Percentiles rank a stretch among this genome's conserved stretches.
Evolutionary conservation across 164 flowering plant species (phyloP).

Genomic region (Protea cynaroides): DNA sequence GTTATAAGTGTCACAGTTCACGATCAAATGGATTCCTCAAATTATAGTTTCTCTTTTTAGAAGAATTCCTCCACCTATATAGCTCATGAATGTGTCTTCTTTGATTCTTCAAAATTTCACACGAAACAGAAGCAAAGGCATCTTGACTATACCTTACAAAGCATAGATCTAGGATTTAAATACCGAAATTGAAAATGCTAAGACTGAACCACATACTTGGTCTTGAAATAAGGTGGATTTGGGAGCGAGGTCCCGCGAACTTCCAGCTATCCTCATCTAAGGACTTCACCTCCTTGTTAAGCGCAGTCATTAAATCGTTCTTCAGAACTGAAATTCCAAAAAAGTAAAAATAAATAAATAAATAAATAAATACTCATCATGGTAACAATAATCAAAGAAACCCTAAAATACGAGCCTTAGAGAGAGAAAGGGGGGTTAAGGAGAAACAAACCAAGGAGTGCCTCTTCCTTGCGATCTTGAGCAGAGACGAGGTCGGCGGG

Average conservation of each 20-base stretch:
- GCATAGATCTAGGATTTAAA: neutral
- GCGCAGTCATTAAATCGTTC: slow-evolving; percentile 64
- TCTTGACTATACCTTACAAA: neutral
- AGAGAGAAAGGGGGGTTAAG: neutral
- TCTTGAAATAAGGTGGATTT: slow-evolving; percentile 66
- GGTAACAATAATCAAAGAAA: neutral
- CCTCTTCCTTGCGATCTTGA: slow-evolving; percentile 70
- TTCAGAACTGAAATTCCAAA: slow-evolving; percentile 46
- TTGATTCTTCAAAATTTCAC: too few species aligned
- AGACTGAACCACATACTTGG: slow-evolving; percentile 34
- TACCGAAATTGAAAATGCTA: neutral
- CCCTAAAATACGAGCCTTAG: neutral
- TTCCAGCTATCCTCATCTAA: slow-evolving; percentile 92
- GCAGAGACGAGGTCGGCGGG: slow-evolving; percentile 39
- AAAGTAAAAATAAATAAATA: neutral
- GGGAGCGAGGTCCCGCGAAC: slow-evolving; percentile 87
- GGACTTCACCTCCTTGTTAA: slow-evolving; percentile 77
- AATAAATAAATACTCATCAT: neutral
- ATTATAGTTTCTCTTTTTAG: too few species aligned
- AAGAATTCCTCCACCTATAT: too few species aligned
- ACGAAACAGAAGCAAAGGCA: neutral
- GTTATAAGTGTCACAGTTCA: too few species aligned
- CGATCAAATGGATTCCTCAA: too few species aligned
- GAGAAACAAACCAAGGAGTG: slow-evolving; percentile 36
- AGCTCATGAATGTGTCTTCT: too few species aligned